Percentiles rank a stretch among this genome's conserved stretches.
phyloP scores from a whole-genome alignment of 1,139 yeast species.

The Arxiozyma slooffiae region DNA sequence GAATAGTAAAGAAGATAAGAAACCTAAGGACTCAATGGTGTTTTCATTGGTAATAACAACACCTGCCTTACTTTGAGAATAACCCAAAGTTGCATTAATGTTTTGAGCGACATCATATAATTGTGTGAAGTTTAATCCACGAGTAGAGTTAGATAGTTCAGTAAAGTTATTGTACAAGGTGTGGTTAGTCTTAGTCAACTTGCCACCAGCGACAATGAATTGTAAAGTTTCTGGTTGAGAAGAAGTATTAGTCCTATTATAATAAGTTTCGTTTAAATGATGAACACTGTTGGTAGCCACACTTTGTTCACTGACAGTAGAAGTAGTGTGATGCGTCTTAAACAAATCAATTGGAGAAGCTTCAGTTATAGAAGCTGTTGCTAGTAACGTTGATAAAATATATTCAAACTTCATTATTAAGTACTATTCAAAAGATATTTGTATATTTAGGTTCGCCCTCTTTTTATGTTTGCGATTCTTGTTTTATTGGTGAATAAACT shows the following conservation, averaged over 20 bases:
- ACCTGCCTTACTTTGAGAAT: conserved; percentile 17
- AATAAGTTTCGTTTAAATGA: not conserved
- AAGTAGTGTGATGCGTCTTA: not conserved
- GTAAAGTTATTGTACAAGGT: conserved; percentile 9
- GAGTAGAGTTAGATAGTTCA: conserved; percentile 17
- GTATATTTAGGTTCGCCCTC: not conserved
- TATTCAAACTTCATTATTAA: conserved; percentile 11
- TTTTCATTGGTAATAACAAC: too few species aligned
- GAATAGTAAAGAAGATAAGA: too few species aligned
- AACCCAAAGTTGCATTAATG: conserved; percentile 17
- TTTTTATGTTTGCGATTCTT: not conserved
- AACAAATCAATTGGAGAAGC: conserved; percentile 17
- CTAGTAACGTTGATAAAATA: conserved; percentile 13
- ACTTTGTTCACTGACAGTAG: not conserved
- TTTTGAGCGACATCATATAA: conserved; percentile 19
- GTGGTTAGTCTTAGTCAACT: conserved; percentile 13
- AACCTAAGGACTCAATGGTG: too few species aligned
- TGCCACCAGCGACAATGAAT: conserved; percentile 24
- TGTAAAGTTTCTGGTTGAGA: conserved; percentile 13
- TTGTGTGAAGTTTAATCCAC: conserved; percentile 21
- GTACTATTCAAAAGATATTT: not conserved
- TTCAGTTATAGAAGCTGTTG: conserved; percentile 13
- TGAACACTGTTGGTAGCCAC: not conserved
- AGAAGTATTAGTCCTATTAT: conserved; percentile 7
- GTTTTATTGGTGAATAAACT: too few species aligned